Percentiles rank a stretch among this genome's conserved stretches.
phyloP scores from a whole-genome alignment of 495 filamentous ascomycete genomes.

The Clavariopsis aquatica region DNA sequence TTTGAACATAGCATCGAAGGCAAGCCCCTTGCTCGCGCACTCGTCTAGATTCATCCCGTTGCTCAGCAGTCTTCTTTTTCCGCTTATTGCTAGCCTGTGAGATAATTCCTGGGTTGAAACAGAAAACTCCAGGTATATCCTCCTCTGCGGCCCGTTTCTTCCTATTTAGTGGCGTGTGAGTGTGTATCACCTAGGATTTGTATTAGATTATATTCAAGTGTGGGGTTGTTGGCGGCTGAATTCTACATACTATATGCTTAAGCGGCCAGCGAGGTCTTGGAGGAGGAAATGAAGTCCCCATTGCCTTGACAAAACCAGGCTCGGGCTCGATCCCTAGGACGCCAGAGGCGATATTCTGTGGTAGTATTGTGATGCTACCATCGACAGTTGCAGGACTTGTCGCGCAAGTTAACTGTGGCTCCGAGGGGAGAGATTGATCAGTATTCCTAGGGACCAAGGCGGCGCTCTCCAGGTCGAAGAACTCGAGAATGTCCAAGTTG shows the following conservation, averaged over 20 bases:
- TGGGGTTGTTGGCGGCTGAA: background rate
- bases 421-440: background rate
- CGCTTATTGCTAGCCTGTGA: slow-evolving; percentile 1
- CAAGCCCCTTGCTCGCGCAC: slow-evolving; percentile 16
- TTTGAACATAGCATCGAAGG: slow-evolving; percentile 21
- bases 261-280: slow-evolving; percentile 6
- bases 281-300: background rate
- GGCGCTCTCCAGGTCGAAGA: slow-evolving; percentile 9
- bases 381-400: background rate
- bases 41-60: slow-evolving; percentile 6
- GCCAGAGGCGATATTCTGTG: background rate
- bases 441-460: background rate
- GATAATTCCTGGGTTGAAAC: background rate
- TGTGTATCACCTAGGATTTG: background rate
- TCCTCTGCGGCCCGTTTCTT: slow-evolving; percentile 5
- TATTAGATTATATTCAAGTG: background rate
- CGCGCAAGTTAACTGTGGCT: background rate
- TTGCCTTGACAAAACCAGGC: background rate
- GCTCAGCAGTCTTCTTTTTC: slow-evolving; percentile 5
- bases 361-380: background rate
- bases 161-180: background rate
- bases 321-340: background rate
- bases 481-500: slow-evolving; percentile 3
- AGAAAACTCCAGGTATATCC: slow-evolving; percentile 2
- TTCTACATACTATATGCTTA: background rate